A percentile compares a stretch with the other conserved stretches of the same genome.
Conservation (phyloP, 192 early-diverging fungal genomes). For the Spinellus fusiger region DNA sequence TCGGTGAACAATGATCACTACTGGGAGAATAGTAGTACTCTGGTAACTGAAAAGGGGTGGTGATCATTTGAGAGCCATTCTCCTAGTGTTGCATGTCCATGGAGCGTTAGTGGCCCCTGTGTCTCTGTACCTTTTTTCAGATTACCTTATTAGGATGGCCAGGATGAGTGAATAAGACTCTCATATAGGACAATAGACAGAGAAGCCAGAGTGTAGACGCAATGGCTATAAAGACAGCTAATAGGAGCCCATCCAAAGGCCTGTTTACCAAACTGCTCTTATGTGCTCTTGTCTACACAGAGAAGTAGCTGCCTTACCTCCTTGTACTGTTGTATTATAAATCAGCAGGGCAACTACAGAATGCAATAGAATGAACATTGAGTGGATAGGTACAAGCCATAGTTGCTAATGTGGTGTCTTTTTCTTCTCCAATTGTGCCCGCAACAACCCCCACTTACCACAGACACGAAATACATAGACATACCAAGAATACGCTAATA, state of each 20-base stretch:
- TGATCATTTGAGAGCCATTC: too few species aligned
- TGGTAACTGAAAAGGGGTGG: slow-evolving; percentile 1
- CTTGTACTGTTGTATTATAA: too few species aligned
- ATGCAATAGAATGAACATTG: too few species aligned
- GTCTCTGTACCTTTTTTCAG: too few species aligned
- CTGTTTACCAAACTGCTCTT: not conserved
- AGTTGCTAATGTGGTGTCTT: too few species aligned
- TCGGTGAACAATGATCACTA: slow-evolving; percentile 14
- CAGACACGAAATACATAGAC: slow-evolving; percentile 28
- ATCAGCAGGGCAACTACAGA: too few species aligned
- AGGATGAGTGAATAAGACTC: slow-evolving; percentile 16
- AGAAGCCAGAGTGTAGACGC: slow-evolving; percentile 16
- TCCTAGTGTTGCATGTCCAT: too few species aligned
- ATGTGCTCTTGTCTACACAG: too few species aligned
- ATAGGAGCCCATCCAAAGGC: not conserved
- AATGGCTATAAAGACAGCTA: slow-evolving; percentile 21
- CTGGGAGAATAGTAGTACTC: slow-evolving; percentile 20
- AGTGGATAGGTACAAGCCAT: too few species aligned
- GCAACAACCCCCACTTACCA: slow-evolving; percentile 27
- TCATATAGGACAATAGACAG: slow-evolving; percentile 10
- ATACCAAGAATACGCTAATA: slow-evolving; percentile 32
- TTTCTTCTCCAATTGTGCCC: too few species aligned
- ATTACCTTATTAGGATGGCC: slow-evolving; percentile 22
- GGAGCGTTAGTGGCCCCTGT: too few species aligned
- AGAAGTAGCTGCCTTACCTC: too few species aligned